Conservation (phyloP, 2,329 filamentous ascomycete species). For the Dothistroma septosporum region DNA sequence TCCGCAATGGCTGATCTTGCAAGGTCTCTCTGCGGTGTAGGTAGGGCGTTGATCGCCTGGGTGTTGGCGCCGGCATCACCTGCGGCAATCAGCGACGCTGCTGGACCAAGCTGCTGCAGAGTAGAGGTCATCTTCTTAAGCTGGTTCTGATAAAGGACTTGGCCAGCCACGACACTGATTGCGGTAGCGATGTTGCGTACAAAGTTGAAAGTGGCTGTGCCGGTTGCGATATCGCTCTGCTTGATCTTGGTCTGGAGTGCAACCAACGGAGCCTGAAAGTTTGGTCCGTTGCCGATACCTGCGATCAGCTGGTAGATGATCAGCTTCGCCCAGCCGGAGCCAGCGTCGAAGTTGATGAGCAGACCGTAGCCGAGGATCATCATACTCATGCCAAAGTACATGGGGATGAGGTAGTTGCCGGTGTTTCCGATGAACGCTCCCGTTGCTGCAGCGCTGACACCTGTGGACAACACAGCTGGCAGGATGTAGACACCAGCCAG, state of each 20-base stretch:
- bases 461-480: conserved; percentile 51
- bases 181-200: conserved; percentile 43
- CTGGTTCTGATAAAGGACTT: conserved; percentile 45
- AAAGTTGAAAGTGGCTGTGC: conserved; percentile 52
- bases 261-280: conserved; percentile 55
- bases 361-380: conserved; percentile 47
- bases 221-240: conserved; percentile 46
- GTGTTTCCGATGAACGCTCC: conserved; percentile 49
- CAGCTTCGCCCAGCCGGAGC: conserved; percentile 39
- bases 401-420: conserved; percentile 46
- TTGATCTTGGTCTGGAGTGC: conserved; percentile 51
- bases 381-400: conserved; percentile 42
- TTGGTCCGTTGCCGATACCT: conserved; percentile 49
- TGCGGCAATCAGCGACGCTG: not conserved
- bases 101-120: not conserved
- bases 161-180: conserved; percentile 48
- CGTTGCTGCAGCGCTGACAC: conserved; percentile 42
- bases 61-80: conserved; percentile 33
- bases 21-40: conserved; percentile 40
- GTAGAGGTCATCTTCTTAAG: not conserved
- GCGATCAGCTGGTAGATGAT: conserved; percentile 49
- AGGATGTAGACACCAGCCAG: conserved; percentile 58
- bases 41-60: conserved; percentile 51
- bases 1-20: conserved; percentile 41
- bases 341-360: conserved; percentile 41